Conservation (phyloP, 495 filamentous ascomycete species). For the Daldinia bambusicola region DNA sequence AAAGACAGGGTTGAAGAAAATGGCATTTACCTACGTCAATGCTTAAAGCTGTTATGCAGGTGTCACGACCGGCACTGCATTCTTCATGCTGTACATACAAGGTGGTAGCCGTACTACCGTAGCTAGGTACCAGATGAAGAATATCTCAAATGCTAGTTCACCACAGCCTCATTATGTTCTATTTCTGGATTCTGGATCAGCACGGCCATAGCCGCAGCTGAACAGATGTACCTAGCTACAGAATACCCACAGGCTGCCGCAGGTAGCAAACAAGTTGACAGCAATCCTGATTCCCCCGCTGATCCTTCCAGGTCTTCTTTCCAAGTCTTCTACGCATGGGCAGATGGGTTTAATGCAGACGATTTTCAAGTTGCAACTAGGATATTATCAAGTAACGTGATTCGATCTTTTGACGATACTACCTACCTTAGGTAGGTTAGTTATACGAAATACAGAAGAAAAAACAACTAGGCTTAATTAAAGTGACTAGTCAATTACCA, state of each 20-base stretch:
- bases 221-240: slow-evolving; percentile 15
- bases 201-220: slow-evolving; percentile 23
- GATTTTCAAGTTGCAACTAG: background rate
- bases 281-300: slow-evolving; percentile 3
- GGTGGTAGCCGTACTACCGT: background rate
- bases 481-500: too few species aligned
- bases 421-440: background rate
- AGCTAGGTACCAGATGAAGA: background rate
- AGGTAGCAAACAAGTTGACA: background rate
- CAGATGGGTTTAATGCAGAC: background rate
- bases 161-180: slow-evolving; percentile 46
- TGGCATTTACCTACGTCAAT: slow-evolving; percentile 5
- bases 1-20: slow-evolving; percentile 1
- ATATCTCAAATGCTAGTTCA: slow-evolving; percentile 13
- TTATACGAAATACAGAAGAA: background rate
- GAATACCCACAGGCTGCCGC: slow-evolving; percentile 9
- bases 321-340: background rate
- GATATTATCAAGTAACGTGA: background rate
- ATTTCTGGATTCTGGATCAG: slow-evolving; percentile 42
- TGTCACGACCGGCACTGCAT: background rate
- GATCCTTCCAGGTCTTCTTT: slow-evolving; percentile 21
- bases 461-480: background rate
- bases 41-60: slow-evolving; percentile 7
- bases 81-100: slow-evolving; percentile 1
- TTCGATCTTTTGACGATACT: background rate